Conservation (phyloP, 208 protist genomes). For the Trypanosoma mega region DNA sequence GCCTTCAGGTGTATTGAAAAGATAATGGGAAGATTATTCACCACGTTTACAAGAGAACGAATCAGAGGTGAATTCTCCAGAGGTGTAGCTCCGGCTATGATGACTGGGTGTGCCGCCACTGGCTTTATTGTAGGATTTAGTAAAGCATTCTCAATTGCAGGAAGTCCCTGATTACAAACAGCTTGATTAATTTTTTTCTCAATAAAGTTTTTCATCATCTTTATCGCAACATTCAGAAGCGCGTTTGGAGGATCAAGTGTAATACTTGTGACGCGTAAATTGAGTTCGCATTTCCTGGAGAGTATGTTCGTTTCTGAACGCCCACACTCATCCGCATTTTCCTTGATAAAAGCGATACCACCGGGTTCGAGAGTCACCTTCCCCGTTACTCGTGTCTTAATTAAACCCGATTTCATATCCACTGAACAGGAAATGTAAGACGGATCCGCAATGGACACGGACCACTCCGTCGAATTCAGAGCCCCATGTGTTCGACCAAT, state of each 20-base stretch:
- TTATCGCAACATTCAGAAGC: conserved; percentile 23
- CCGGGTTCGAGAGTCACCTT: not conserved
- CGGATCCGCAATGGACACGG: not conserved
- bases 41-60: conserved; percentile 15
- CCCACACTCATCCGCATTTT: too few species aligned
- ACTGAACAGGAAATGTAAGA: conserved; percentile 6
- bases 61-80: conserved; percentile 23
- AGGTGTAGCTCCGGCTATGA: conserved; percentile 10
- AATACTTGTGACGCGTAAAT: conserved; percentile 13
- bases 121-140: conserved; percentile 25
- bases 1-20: conserved; percentile 13
- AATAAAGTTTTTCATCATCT: conserved; percentile 10
- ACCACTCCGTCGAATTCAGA: conserved; percentile 12
- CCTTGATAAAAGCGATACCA: not conserved
- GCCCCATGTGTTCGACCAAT: conserved; percentile 4
- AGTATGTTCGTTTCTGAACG: too few species aligned
- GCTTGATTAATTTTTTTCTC: conserved; percentile 7
- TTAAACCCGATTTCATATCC: conserved; percentile 4
- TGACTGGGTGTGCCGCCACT: conserved; percentile 11
- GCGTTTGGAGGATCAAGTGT: conserved; percentile 20
- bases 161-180: conserved; percentile 28
- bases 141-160: conserved; percentile 13
- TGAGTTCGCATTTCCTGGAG: conserved; percentile 29
- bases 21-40: conserved; percentile 22
- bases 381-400: not conserved